Conservation (phyloP, 2,329 filamentous ascomycete species). For the Cryphonectria naterciae region DNA sequence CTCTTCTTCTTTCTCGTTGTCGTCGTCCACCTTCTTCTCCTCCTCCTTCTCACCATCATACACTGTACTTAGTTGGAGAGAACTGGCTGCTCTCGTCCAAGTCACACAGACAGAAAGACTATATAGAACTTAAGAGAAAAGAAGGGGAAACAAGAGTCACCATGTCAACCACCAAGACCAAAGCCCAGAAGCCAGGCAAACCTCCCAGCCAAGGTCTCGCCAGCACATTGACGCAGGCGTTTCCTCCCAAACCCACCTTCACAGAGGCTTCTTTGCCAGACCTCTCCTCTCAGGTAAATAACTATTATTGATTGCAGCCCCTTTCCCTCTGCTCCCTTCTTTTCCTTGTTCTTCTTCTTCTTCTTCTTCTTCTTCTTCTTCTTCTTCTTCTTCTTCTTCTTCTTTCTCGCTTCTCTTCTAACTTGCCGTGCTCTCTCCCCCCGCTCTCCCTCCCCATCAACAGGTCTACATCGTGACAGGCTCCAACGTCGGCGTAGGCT, state of each 20-base stretch:
- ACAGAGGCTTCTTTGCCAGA: conserved; percentile 39
- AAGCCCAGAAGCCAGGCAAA: not conserved
- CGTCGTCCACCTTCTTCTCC: not conserved
- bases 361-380: not conserved
- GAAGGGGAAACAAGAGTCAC: not conserved
- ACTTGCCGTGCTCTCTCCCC: not conserved
- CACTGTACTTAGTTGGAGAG: not conserved
- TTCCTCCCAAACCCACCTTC: conserved; percentile 37
- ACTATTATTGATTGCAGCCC: too few relatives aligned
- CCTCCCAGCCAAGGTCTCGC: conserved; percentile 8
- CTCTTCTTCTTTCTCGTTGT: not conserved
- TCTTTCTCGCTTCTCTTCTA: too few relatives aligned
- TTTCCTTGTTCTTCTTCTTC: not conserved
- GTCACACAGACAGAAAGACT: not conserved
- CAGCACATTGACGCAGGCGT: conserved; percentile 32
- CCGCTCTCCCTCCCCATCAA: not conserved
- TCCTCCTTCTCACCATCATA: not conserved
- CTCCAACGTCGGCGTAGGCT: conserved; percentile 42
- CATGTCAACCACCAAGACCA: not conserved
- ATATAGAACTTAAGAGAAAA: not conserved
- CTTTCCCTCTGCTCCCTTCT: too few relatives aligned
- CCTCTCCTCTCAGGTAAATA: conserved; percentile 33
- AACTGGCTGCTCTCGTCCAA: not conserved
- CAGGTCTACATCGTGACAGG: conserved; percentile 47
- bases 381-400: too few relatives aligned